Evolutionary conservation across 805 yeast genomes (phyloP).

Genomic region (Starmerella floricola): DNA sequence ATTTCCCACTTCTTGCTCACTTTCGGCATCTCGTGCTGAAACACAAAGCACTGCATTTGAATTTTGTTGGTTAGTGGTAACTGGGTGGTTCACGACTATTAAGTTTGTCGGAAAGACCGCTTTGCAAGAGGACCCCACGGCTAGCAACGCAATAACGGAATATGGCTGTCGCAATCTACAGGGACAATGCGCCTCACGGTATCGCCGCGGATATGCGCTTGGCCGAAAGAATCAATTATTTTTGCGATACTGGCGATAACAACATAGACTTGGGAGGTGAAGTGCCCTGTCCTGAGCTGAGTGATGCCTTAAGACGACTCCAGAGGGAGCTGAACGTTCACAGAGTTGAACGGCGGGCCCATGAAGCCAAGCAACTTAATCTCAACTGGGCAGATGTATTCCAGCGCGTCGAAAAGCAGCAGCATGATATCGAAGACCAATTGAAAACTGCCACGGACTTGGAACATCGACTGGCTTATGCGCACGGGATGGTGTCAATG

Average conservation of each 20-base stretch:
- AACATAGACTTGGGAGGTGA: slow-evolving; percentile 20
- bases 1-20: too few relatives aligned
- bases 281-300: slow-evolving; percentile 13
- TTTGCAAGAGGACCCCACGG: too few relatives aligned
- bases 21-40: too few relatives aligned
- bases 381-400: slow-evolving; percentile 25
- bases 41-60: too few relatives aligned
- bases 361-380: not conserved
- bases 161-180: slow-evolving; percentile 5
- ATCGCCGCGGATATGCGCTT: slow-evolving; percentile 18
- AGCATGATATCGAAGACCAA: slow-evolving; percentile 29
- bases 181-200: slow-evolving; percentile 17
- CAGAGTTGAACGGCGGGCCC: not conserved
- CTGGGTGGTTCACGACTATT: too few relatives aligned
- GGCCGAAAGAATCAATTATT: slow-evolving; percentile 21
- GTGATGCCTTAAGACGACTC: slow-evolving; percentile 21
- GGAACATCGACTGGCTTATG: slow-evolving; percentile 27
- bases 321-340: slow-evolving; percentile 13
- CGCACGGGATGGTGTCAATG: slow-evolving; percentile 28
- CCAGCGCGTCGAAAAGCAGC: slow-evolving; percentile 28
- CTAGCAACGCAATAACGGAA: too few relatives aligned
- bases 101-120: too few relatives aligned
- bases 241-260: slow-evolving; percentile 18
- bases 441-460: slow-evolving; percentile 27
- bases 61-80: too few relatives aligned